Conservation (phyloP, 1,139 yeast genomes). For the Yamadazyma trypodendri region DNA sequence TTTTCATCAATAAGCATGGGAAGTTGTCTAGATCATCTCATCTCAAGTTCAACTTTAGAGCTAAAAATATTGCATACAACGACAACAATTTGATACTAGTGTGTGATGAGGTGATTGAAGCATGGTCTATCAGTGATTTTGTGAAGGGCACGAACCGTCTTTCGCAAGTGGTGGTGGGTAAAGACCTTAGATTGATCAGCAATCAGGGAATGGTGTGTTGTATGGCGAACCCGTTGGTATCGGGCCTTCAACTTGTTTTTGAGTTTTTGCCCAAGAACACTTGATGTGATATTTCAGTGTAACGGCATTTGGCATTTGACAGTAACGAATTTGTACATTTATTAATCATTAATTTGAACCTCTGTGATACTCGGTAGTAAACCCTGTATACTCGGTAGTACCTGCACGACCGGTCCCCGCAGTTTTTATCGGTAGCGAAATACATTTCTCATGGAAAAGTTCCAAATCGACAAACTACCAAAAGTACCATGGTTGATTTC, state of each 20-base stretch:
- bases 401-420: no score
- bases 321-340: no score
- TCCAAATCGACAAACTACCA: not conserved
- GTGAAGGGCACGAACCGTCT: slow-evolving; percentile 51
- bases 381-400: no score
- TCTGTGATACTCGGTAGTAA: no score
- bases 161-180: slow-evolving; percentile 74
- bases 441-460: not conserved
- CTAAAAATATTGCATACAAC: slow-evolving; percentile 53
- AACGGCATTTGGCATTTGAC: no score
- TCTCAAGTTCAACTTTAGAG: slow-evolving; percentile 62
- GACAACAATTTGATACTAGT: slow-evolving; percentile 62
- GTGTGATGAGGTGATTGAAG: slow-evolving; percentile 70
- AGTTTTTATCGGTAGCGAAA: not conserved
- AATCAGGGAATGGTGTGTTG: slow-evolving; percentile 47
- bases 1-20: slow-evolving; percentile 69
- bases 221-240: slow-evolving; percentile 69
- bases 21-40: slow-evolving; percentile 55
- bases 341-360: no score
- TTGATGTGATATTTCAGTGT: not conserved
- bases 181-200: slow-evolving; percentile 51
- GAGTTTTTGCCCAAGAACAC: slow-evolving; percentile 1
- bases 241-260: slow-evolving; percentile 60
- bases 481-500: slow-evolving; percentile 43
- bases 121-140: slow-evolving; percentile 59